Evolutionary conservation across 768 basidiomycete species (phyloP), one percentile per base, ranked within the genome.

Genomic region (Serendipita indica): DNA sequence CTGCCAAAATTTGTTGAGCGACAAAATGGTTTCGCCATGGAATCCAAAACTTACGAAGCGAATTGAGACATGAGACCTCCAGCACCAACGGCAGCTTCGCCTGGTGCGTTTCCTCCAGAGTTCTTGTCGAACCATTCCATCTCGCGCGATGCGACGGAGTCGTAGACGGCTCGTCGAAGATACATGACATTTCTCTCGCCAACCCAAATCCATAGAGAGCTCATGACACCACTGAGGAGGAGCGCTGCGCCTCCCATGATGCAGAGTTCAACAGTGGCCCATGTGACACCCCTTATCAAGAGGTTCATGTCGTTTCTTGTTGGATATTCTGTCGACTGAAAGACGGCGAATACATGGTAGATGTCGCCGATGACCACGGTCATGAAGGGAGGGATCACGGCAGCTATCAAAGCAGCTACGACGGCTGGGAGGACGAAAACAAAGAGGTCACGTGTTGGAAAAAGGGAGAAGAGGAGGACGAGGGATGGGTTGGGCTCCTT

Each of bases 41-140:
- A 2, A 54, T 16, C n/a, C 20, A n/a, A 18, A 12, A 66, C 68
- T 39, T 59, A 89, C 90, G 82, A 81, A 33, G 86, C 79, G 68
- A 96, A 97, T 67, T 90, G 88, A 58, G 89, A 84, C 91, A 94
- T 93, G 41, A 96, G 74, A 20, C 91, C 92, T 61, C 86, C 90
- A 54, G 90, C 89, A 61, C 89, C 88, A 49, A 83, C 72, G 35
- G 79, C 76, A 32, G 69, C 71, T 33, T 76, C 73, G 43, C 69
- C 70, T 41, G 72, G 68, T 62, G 68, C 65, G 57, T 67, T 63
- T 34, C 70, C 66, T 4, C 70, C 72, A 22, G 74, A 69, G 35
- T 74, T 75, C 22, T 63, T 67, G 14, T 80, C 81, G 67, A 90
- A 96, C 92, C 93, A 96, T n/a, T 76, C 75, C 79, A 94, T 84